These are phyloP conservation scores for Talaromyces adpressus DNA, from an alignment of 495 filamentous ascomycete species.

Conservation along the genomic window DNA sequence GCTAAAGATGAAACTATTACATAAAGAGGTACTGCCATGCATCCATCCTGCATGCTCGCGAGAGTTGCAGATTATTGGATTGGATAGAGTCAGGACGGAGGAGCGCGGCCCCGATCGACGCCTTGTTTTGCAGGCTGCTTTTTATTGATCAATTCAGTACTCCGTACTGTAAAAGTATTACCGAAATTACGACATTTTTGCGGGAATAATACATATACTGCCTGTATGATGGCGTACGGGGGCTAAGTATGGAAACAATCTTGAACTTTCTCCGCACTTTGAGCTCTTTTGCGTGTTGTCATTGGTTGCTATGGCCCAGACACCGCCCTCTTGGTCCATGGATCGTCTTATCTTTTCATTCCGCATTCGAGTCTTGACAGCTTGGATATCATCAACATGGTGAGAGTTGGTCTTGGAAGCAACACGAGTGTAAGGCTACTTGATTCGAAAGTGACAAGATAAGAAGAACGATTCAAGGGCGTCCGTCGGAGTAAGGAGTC, in stretches of 20 bases:
- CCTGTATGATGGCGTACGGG: neutral
- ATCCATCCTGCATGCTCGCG: neutral
- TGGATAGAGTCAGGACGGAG: neutral
- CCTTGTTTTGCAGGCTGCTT: neutral
- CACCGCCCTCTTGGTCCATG: neutral
- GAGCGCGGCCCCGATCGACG: neutral
- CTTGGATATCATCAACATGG: neutral
- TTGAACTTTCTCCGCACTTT: neutral
- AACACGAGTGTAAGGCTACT: neutral
- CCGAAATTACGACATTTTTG: neutral
- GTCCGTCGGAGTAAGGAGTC: neutral
- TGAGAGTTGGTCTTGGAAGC: neutral
- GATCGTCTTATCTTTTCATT: neutral
- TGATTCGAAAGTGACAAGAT: neutral
- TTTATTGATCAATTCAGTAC: neutral
- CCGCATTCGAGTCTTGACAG: neutral
- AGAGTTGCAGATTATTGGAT: neutral
- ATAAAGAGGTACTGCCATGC: neutral
- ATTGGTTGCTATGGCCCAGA: neutral
- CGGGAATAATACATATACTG: neutral
- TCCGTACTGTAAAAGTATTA: neutral
- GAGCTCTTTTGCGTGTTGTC: neutral
- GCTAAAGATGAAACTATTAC: neutral
- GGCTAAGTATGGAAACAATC: neutral
- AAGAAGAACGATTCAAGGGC: neutral